phyloP scores from a whole-genome alignment of 2,329 filamentous ascomycete species.

The Colletotrichum viniferum region DNA sequence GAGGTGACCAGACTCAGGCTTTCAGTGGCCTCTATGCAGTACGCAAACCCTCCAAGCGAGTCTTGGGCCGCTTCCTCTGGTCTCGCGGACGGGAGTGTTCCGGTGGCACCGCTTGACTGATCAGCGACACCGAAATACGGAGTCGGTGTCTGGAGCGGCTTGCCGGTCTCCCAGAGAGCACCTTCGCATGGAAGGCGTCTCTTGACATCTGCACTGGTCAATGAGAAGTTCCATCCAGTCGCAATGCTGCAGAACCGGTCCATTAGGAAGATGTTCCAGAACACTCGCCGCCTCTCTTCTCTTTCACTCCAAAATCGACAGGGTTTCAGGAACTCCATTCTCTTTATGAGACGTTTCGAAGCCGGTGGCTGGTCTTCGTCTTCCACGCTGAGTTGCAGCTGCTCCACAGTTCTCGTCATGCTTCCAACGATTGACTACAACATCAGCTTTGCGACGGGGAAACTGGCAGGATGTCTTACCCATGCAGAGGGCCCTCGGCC shows the following conservation, averaged over 20 bases:
- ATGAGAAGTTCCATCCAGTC: constrained; percentile 41
- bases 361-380: constrained; percentile 29
- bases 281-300: constrained; percentile 43
- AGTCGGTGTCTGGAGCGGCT: constrained; percentile 37
- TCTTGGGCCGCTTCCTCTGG: constrained; percentile 28
- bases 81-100: constrained; percentile 22
- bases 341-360: constrained; percentile 35
- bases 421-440: constrained; percentile 38
- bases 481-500: constrained; percentile 37
- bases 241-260: constrained; percentile 45
- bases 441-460: background rate
- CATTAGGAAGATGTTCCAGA: constrained; percentile 45
- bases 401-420: constrained; percentile 42
- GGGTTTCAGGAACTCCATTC: constrained; percentile 37
- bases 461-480: constrained; percentile 1
- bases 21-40: constrained; percentile 50
- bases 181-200: constrained; percentile 44
- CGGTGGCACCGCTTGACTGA: constrained; percentile 24
- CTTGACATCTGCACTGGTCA: constrained; percentile 40
- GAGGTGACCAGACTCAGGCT: constrained; percentile 44
- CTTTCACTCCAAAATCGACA: constrained; percentile 37
- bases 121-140: constrained; percentile 45
- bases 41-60: constrained; percentile 44
- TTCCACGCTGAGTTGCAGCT: constrained; percentile 39
- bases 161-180: constrained; percentile 38